Conservation (phyloP, 352 stramenopile genomes). For the Phytophthora macrochlamydospora region DNA sequence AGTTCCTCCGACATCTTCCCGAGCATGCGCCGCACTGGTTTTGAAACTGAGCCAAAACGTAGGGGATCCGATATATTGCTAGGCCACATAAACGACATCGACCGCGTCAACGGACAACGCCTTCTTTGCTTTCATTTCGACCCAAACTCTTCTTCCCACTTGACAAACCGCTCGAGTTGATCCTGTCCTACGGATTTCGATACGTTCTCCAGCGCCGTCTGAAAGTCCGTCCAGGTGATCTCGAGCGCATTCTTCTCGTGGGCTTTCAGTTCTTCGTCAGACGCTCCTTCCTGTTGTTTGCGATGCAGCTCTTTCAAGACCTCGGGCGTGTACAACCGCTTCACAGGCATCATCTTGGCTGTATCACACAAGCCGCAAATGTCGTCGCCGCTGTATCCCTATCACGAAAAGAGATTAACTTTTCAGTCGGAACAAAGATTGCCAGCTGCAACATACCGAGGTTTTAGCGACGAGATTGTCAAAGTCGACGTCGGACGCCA, state of each 20-base stretch:
- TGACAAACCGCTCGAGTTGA: slow-evolving; percentile 75
- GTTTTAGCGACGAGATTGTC: slow-evolving; percentile 74
- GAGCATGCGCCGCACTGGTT: slow-evolving; percentile 24
- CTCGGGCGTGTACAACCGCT: slow-evolving; percentile 76
- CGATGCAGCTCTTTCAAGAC: slow-evolving; percentile 52
- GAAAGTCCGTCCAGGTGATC: slow-evolving; percentile 56
- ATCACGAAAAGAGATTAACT: background rate
- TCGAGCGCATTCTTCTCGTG: slow-evolving; percentile 65
- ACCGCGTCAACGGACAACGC: too few relatives aligned
- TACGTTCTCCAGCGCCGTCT: slow-evolving; percentile 81
- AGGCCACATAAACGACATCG: too few relatives aligned
- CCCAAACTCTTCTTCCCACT: slow-evolving; percentile 86
- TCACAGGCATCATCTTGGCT: slow-evolving; percentile 85
- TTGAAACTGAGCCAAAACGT: background rate
- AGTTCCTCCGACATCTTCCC: slow-evolving; percentile 72
- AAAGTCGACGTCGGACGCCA: slow-evolving; percentile 82
- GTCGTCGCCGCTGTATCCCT: slow-evolving; percentile 66
- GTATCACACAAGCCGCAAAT: slow-evolving; percentile 62
- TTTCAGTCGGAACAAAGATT: slow-evolving; percentile 2
- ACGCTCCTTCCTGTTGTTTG: slow-evolving; percentile 51
- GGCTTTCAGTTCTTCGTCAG: slow-evolving; percentile 41
- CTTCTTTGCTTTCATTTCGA: slow-evolving; percentile 66
- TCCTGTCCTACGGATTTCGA: slow-evolving; percentile 83
- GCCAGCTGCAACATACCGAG: slow-evolving; percentile 33
- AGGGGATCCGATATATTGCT: too few relatives aligned